Evolutionary conservation across 768 basidiomycete species (phyloP), one percentile per base, ranked within the genome.

Genomic region (Clavulina sp.): DNA sequence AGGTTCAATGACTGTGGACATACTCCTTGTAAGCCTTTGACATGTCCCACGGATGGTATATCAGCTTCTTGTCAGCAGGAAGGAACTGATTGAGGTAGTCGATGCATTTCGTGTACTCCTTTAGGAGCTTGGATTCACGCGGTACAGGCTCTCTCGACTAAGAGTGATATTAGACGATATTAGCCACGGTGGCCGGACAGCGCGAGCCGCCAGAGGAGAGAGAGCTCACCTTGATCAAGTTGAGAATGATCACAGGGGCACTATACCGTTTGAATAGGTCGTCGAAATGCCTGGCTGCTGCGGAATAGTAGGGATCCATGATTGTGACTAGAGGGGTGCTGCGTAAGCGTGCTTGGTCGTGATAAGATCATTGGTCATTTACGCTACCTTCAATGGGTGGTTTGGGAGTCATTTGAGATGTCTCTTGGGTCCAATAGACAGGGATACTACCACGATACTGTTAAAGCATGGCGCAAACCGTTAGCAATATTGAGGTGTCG

Each of bases 41-140:
- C 85, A 97, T 95, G 63, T 99, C 95, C 86, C 89, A 99, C 13
- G 89, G 78, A 40, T 86, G 77, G 61, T 97, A 95, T 13, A 80
- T 71, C 78, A 99, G 87, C 67, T 80, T 80, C 67, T 84, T 82
- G 26, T 72, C 80, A 4, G 71, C 70, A 0, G 95, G 93, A 9
- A 99, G 66, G 65, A 95, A 96, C 62, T 99, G 93, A 56, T 97
- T 97, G 29, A 99, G 72, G 61, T 95, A 99, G 47, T 74, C 64
- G 18, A 96, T 81, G 61, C 95, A 99, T 62, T 91, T 78, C 0
- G 81, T 84, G 60, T 92, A 97, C 61, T 95, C 91, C 16, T 81
- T 79, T 16, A 93, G 66, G 5, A 99, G 69, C 62, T 93, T 93
- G 5, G 81, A 82, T 63, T 99, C 95, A 41, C 95, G 74, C 1